Evolutionary conservation across 257 asterid genomes (phyloP).

Genomic region (Prunella vulgaris): DNA sequence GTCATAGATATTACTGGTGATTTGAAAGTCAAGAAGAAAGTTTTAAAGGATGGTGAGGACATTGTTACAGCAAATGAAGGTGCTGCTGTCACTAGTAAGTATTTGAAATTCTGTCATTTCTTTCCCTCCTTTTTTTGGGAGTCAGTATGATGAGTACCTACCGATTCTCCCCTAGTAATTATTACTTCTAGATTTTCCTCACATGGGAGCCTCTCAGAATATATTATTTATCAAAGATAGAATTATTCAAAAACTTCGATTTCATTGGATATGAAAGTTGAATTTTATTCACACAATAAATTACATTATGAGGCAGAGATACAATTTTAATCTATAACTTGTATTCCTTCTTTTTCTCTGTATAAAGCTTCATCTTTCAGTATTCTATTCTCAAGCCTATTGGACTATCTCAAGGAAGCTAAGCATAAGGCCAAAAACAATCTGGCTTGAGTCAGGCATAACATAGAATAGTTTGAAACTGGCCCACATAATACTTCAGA

Average conservation of each 20-base stretch:
- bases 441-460: too few relatives aligned
- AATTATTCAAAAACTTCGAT: neutral
- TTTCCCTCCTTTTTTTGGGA: neutral
- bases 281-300: neutral
- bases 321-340: neutral
- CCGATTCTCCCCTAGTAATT: neutral
- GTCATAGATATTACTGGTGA: constrained; percentile 58
- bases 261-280: neutral
- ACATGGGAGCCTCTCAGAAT: neutral
- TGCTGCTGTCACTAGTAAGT: constrained; percentile 61
- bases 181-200: neutral
- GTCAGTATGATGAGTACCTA: neutral
- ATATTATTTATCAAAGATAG: neutral
- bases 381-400: neutral
- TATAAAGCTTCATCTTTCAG: neutral
- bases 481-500: too few relatives aligned
- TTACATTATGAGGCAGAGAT: neutral
- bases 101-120: constrained; percentile 1
- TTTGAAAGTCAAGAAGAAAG: constrained; percentile 55
- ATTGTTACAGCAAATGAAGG: constrained; percentile 55
- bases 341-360: neutral
- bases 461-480: too few relatives aligned
- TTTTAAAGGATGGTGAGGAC: constrained; percentile 64
- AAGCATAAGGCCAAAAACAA: too few relatives aligned
- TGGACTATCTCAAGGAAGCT: too few relatives aligned